Evolutionary conservation across 768 basidiomycete species (phyloP), one percentile per base, ranked within the genome.

Genomic region (Termitomyces sp.): DNA sequence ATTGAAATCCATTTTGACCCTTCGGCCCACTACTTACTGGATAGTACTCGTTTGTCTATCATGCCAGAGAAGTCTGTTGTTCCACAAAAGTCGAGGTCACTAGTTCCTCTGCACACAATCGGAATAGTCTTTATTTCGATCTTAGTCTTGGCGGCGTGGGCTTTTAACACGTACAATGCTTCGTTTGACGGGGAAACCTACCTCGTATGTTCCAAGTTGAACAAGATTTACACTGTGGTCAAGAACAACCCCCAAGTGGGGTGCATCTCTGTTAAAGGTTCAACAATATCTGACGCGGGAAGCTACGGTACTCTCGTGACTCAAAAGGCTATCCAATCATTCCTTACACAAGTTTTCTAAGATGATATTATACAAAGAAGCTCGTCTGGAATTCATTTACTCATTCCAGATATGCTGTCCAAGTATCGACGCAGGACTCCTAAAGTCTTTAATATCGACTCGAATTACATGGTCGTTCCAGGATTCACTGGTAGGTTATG

Each of bases 201-300:
- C 64, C 76, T 78, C 4, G 61, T 91, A n/a, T 92, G 87, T 65
- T 80, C 87, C 0, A 64, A 64, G 1, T 64, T 69, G 1, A 64
- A 68, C 24, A 78, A 72, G 43, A 84, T 92, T 40, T 91, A 91
- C 67, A 92, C 90, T 1, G 89, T 92, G 0, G 83, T 90, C 62
- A 66, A 76, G 9, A 52, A 63, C 2, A 66, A 67, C 9, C 82
- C 85, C 8, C 73, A 67, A 35, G 86, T 81, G 3, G 77, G 87
- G 63, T 90, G 88, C 61, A 73, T 90, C n/a, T 71, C 81, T 36
- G 75, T 90, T 12, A 73, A 70, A 57, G 75, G 76, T 16, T 70
- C 76, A 33, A 70, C 64, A 30, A 81, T 92, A 33, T 52, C 70
- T 20, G 78, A 75, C 16, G 69, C 77, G 13, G 87, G 86, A 9